Base-by-base conservation (phyloP, 192 early-diverging fungal genomes). In the Coemansia aciculifera region DNA sequence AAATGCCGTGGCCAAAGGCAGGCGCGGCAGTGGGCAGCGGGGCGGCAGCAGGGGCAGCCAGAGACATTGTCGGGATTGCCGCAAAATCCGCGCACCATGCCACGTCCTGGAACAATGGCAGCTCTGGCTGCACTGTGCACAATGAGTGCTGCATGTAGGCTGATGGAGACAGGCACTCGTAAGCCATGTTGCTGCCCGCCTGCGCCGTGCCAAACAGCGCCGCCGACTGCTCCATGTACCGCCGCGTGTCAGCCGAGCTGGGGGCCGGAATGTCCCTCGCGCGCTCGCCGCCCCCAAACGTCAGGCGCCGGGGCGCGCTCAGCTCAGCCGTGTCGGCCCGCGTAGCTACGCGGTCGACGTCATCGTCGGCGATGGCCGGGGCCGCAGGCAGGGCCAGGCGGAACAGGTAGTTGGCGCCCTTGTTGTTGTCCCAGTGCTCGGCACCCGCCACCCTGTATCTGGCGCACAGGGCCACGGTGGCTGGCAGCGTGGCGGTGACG, bases 361-460 rank as follows among this genome's bases (percentile, higher is more conserved):
- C 76, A 29, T 78, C 73, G 64, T 78, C 81, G 54, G 56, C 81
- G 46, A 78, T 78, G 57, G 81, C 81, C 0, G 81, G 76, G 2
- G 62, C 67, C 0, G 81, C 81, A 1, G 75, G 75, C 63, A 27
- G 64, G 11, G 73, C 42, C 23, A 84, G 23, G 51, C 67, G 75
- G 64, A 93, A 84, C 63, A 87, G 81, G 84, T 94, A 95, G 85
- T 98, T 98, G 60, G 79, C 74, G 46, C 93, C 92, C 64, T 72
- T 69, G 86, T 98, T 98, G 83, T 95, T 98, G 86, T 98, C 96
- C 96, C 96, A 98, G 78, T 88, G 86, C 74, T 93, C 90, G 27
- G 62, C 65, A 5, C 87, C 89, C 21, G 81, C 84, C 19, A 95
- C 93, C 23, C 73, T 80, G 74, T 93, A 95, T 7, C 85, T 79